Evolutionary conservation across 2,329 filamentous ascomycete species (phyloP).

Genomic region (Colletotrichum chrysophilum): DNA sequence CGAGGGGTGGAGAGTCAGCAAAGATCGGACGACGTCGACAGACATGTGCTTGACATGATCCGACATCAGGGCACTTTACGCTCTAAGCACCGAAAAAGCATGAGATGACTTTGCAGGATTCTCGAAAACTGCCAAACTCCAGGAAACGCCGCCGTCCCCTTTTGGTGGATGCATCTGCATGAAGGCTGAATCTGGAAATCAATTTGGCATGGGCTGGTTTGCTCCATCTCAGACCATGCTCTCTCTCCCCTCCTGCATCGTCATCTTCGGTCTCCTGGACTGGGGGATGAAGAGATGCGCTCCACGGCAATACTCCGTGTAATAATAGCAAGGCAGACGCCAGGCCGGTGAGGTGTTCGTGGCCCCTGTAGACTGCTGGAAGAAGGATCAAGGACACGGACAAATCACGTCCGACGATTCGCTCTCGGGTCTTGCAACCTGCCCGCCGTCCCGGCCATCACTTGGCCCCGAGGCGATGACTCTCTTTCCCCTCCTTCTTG

Average conservation of each 20-base stretch:
- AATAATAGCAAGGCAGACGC: neutral
- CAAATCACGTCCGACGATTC: neutral
- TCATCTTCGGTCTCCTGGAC: neutral
- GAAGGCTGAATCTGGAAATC: neutral
- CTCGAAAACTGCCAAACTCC: neutral
- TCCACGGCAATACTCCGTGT: neutral
- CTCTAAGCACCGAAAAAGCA: neutral
- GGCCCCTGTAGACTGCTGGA: neutral
- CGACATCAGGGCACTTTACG: constrained; percentile 7
- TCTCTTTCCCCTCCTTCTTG: neutral
- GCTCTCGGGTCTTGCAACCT: neutral
- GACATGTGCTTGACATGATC: neutral
- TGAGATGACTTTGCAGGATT: neutral
- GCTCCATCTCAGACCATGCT: neutral
- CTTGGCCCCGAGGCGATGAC: neutral
- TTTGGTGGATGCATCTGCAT: neutral
- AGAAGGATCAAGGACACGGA: neutral
- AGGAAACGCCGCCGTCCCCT: neutral
- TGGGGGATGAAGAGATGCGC: neutral
- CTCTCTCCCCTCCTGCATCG: neutral
- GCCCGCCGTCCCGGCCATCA: neutral
- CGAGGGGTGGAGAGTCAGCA: constrained; percentile 2
- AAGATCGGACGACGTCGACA: constrained; percentile 14
- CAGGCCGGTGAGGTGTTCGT: neutral
- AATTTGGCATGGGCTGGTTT: neutral